phyloP scores from a whole-genome alignment of 139 green algal species.

The Penium margaritaceum region DNA sequence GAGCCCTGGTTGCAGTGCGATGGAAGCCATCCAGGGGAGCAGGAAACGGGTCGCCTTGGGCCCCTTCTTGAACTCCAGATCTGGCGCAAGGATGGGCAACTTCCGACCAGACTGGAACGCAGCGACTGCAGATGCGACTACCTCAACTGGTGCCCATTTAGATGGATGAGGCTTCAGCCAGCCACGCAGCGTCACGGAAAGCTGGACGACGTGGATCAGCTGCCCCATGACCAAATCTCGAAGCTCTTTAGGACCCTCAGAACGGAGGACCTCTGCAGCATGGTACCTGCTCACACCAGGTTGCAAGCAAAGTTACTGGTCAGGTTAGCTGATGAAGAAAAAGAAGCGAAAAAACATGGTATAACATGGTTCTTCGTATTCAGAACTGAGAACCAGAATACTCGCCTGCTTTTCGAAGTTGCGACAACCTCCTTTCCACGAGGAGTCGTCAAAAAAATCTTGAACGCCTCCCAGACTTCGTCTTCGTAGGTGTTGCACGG shows the following conservation, averaged over 20 bases:
- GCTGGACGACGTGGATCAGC: constrained; percentile 8
- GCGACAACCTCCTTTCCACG: not conserved
- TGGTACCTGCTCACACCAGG: not conserved
- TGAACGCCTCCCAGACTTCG: not conserved
- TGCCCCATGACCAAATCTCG: not conserved
- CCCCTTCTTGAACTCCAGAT: too few relatives aligned
- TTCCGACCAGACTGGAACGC: too few relatives aligned
- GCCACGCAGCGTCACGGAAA: constrained; percentile 1
- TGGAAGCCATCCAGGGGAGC: too few relatives aligned
- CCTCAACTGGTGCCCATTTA: not conserved
- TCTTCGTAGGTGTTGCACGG: constrained; percentile 1
- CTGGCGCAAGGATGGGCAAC: too few relatives aligned
- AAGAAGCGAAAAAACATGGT: not conserved
- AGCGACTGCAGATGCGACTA: too few relatives aligned
- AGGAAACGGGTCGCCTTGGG: too few relatives aligned
- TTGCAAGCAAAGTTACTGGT: too few relatives aligned
- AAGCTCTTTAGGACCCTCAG: not conserved
- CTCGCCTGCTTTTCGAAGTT: constrained; percentile 4
- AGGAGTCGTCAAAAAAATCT: constrained; percentile 1
- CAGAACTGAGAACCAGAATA: not conserved
- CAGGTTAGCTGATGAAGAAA: too few relatives aligned
- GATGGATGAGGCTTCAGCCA: not conserved
- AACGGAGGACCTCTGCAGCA: not conserved
- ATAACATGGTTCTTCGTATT: not conserved
- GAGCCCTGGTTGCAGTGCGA: too few relatives aligned